These are phyloP conservation scores for Halocafeteria seosinensis DNA, from an alignment of 108 stramenopile species.

Conservation along the genomic window DNA sequence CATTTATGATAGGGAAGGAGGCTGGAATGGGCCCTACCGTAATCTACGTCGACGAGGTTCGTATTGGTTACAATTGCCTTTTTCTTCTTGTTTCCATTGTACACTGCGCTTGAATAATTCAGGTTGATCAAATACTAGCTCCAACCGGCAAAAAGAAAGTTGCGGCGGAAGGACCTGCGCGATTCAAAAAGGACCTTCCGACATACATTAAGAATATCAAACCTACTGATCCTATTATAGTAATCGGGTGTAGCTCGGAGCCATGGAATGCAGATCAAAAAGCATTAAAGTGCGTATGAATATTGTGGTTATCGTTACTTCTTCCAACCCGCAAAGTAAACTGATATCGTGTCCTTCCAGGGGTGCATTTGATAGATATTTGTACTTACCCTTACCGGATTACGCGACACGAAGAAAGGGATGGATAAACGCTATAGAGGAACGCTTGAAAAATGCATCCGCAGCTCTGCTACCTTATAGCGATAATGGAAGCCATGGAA, in stretches of 20 bases:
- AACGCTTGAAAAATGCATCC: slow-evolving; percentile 5
- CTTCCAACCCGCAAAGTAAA: too few species aligned
- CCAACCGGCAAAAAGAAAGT: slow-evolving; percentile 27
- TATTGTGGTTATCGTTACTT: too few species aligned
- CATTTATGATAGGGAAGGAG: slow-evolving; percentile 53
- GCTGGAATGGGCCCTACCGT: slow-evolving; percentile 49
- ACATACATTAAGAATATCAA: slow-evolving; percentile 52
- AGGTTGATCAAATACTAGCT: slow-evolving; percentile 8
- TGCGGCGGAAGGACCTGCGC: slow-evolving; percentile 21
- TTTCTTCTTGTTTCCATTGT: slow-evolving; percentile 38
- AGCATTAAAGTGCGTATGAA: too few species aligned
- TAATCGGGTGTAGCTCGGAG: slow-evolving; percentile 47
- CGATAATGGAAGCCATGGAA: too few species aligned
- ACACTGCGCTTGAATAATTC: too few species aligned
- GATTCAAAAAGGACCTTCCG: slow-evolving; percentile 55
- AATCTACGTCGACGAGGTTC: slow-evolving; percentile 57
- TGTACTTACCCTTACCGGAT: slow-evolving; percentile 53
- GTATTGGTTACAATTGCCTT: too few species aligned
- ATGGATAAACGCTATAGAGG: slow-evolving; percentile 39
- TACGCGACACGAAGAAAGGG: slow-evolving; percentile 43
- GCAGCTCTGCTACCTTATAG: too few species aligned
- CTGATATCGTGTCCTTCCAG: too few species aligned
- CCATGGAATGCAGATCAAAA: slow-evolving; percentile 48
- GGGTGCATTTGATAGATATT: slow-evolving; percentile 40
- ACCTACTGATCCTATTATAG: slow-evolving; percentile 47